A percentile compares a stretch with the other conserved stretches of the same genome.
Conservation (phyloP, 495 filamentous ascomycete genomes). For the Tuber calosporum region DNA sequence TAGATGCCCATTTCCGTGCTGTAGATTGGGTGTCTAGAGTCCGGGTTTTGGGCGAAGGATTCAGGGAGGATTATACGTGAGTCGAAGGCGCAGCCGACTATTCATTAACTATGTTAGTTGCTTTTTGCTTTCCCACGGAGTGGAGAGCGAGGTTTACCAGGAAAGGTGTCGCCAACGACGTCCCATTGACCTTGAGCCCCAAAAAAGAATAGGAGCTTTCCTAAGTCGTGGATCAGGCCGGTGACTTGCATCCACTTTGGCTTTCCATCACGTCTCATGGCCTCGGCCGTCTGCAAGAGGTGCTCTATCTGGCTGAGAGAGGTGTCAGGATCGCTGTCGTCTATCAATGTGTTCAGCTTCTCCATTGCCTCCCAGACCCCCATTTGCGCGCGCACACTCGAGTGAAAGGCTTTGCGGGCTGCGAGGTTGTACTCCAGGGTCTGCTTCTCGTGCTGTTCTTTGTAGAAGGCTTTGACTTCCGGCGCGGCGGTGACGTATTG, state of each 20-base stretch:
- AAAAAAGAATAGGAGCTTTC: slow-evolving; percentile 81
- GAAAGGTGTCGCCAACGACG: slow-evolving; percentile 86
- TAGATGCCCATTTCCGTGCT: slow-evolving; percentile 72
- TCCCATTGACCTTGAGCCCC: slow-evolving; percentile 82
- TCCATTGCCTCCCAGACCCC: slow-evolving; percentile 84
- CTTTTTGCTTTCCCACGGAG: neutral
- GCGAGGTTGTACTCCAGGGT: slow-evolving; percentile 45
- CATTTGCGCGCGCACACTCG: slow-evolving; percentile 63
- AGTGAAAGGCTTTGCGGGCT: slow-evolving; percentile 63
- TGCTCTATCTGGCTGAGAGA: slow-evolving; percentile 81
- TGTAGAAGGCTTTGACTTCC: slow-evolving; percentile 31
- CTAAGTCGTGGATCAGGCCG: slow-evolving; percentile 82
- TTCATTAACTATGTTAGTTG: slow-evolving; percentile 4
- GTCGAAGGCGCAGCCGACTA: slow-evolving; percentile 74
- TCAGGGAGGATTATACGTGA: slow-evolving; percentile 69
- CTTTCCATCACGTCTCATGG: slow-evolving; percentile 79
- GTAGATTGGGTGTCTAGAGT: slow-evolving; percentile 59
- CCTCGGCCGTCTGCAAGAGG: slow-evolving; percentile 76
- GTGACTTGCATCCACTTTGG: slow-evolving; percentile 88
- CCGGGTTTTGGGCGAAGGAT: slow-evolving; percentile 65
- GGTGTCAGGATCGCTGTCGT: slow-evolving; percentile 84
- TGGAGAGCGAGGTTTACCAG: slow-evolving; percentile 36
- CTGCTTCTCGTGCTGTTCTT: slow-evolving; percentile 37
- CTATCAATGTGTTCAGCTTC: slow-evolving; percentile 79
- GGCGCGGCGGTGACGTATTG: slow-evolving; percentile 23